Evolutionary conservation across 2,329 filamentous ascomycete species (phyloP), one percentile per base, ranked within the genome.

Genomic region (Pseudogymnoascus sp.): DNA sequence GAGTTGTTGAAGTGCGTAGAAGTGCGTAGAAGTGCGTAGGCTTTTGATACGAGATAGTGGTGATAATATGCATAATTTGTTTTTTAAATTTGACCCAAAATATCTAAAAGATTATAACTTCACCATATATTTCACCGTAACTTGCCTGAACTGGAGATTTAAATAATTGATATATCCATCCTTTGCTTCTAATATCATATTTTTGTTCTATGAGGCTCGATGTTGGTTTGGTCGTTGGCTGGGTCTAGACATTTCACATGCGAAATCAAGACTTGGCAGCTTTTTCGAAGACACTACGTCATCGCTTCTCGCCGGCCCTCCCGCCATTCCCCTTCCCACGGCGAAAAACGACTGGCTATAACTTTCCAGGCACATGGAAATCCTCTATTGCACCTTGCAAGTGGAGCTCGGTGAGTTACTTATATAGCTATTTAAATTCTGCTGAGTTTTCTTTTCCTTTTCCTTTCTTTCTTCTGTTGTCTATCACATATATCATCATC

Each of bases 321-420:
- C 51, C 51, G 51, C 51, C 23, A 12, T 31, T 57, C 29, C 51
- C 14, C 29, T 12, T 57, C 51, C 51, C 51, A 57, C 51, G 51
- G 10, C 51, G 51, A 57, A 57, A 57, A 57, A 18, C 26, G 26
- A 57, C 51, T 57, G 51, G 51, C 51, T 57, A 34, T 57, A 4
- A 18, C 29, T 12, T 51, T 57, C 26, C 51, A 57, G 51, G 29
- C 26, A 34, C 51, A 57, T 12, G 51, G 26, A 57, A 57, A 18
- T 57, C n/a, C n/a, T 57, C 51, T 7, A 57, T 57, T 57, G 51
- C 29, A 57, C n/a, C 51, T 34, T 57, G 51, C n/a, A 57, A 57
- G 51, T 57, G 26, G 51, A 57, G 26, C 51, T 57, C 29, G 29
- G 51, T 57, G 26, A 4, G 5, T 57, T 34, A 10, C 10, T 34